These are phyloP conservation scores for Annulohypoxylon moriforme DNA, from an alignment of 495 filamentous ascomycete genomes.

Conservation along the genomic window DNA sequence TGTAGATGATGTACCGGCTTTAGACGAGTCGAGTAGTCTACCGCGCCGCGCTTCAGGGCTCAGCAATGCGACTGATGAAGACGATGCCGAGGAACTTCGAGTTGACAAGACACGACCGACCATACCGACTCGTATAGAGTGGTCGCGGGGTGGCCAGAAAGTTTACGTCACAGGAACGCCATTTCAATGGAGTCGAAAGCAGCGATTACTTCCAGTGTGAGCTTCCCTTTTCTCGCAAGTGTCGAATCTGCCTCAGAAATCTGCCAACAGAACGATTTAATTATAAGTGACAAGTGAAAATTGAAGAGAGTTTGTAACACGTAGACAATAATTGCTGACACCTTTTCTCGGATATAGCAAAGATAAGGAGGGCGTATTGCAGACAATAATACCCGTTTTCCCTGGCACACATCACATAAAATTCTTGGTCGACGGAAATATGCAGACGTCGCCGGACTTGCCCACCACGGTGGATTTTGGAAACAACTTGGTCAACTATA, in stretches of 20 bases:
- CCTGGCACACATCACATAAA: constrained; percentile 97
- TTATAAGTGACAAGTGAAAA: not conserved
- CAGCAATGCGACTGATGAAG: constrained; percentile 82
- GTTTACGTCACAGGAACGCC: constrained; percentile 98
- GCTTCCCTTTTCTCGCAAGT: constrained; percentile 47
- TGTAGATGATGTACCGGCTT: constrained; percentile 58
- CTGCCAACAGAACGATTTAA: not conserved
- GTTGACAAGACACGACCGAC: constrained; percentile 70
- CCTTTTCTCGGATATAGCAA: constrained; percentile 53
- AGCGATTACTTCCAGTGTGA: constrained; percentile 84
- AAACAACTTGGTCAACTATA: constrained; percentile 96
- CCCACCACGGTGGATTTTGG: constrained; percentile 97
- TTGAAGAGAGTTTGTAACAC: not conserved
- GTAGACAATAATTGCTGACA: constrained; percentile 21
- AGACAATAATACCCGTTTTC: constrained; percentile 79
- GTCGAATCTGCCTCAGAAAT: constrained; percentile 15
- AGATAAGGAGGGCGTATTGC: constrained; percentile 69
- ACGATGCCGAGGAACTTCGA: constrained; percentile 77
- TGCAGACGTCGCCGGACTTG: constrained; percentile 85
- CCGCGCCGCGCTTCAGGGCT: constrained; percentile 68
- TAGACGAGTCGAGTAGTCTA: constrained; percentile 60
- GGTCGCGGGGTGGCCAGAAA: constrained; percentile 81
- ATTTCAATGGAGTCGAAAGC: constrained; percentile 94
- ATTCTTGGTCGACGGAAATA: constrained; percentile 93
- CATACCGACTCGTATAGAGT: constrained; percentile 85